Base-by-base conservation (phyloP, 495 filamentous ascomycete genomes). In the Penicillium steckii region DNA sequence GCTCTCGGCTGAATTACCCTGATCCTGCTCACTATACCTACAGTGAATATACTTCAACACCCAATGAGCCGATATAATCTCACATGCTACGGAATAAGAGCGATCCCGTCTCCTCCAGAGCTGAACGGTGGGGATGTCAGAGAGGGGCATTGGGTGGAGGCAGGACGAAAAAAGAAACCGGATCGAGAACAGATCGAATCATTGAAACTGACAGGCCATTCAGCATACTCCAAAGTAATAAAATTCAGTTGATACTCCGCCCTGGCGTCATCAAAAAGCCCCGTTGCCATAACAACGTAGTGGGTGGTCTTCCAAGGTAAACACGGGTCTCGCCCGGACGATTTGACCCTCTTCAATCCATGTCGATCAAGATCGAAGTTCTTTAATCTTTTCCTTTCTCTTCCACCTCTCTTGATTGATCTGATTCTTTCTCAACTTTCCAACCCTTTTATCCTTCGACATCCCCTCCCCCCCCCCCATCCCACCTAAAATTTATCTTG, bases 271-370 rank as follows among this genome's bases (percentile, higher is more conserved):
- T 69, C 22, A 46, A 38, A 33, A 48, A 30, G 33, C 52, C 46
- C 44, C 57, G 71, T 76, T 76, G 73, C 73, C 65, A 77, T 77
- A 68, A 66, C 72, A 77, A 63, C 69, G 38, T 33, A n/a, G n/a
- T n/a, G 25, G 25, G 52, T 43, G 68, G 6, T 37, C 33, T 15
- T 15, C 8, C 33, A 37, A 27, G 33, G 33, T 77, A 74, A 77
- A 77, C 73, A 75, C 59, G 54, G 57, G 45, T 64, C 55, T 64
- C 52, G 54, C 46, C 56, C 29, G 3, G 43, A 37, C 33, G 55
- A 48, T 32, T 46, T 63, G 59, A 59, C 48, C 59, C 59, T 65
- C 64, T 52, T 10, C 23, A 40, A 24, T 53, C 52, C 40, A 63
- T 62, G 60, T 48, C 46, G 44, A 53, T 52, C 60, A 27, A 54